Percentiles rank a stretch among this genome's conserved stretches.
Evolutionary conservation across 2,329 filamentous ascomycete species (phyloP).

Genomic region (Fusarium devonianum): DNA sequence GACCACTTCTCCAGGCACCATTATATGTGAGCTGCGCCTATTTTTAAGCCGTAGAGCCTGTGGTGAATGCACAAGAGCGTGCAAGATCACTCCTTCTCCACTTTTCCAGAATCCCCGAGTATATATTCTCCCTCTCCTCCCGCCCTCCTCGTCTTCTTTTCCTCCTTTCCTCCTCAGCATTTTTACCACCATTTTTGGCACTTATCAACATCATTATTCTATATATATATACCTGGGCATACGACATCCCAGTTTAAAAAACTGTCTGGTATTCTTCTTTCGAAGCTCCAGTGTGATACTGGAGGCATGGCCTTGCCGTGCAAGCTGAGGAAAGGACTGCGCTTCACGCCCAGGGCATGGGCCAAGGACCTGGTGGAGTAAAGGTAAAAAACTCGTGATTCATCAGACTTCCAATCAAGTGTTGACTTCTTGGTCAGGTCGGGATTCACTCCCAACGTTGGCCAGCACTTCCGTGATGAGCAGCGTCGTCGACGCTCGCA

Average conservation of each 20-base stretch:
- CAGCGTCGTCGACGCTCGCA: too few relatives aligned
- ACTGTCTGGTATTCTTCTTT: too few relatives aligned
- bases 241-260: too few relatives aligned
- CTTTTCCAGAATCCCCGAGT: slow-evolving; percentile 3
- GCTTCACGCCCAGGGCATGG: too few relatives aligned
- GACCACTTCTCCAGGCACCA: neutral
- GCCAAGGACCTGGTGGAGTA: too few relatives aligned
- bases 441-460: neutral
- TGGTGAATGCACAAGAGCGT: neutral
- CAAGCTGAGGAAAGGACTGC: too few relatives aligned
- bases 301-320: too few relatives aligned
- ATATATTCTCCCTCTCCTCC: slow-evolving; percentile 16
- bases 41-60: slow-evolving; percentile 1
- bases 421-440: too few relatives aligned
- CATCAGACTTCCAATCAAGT: too few relatives aligned
- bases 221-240: too few relatives aligned
- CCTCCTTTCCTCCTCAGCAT: slow-evolving; percentile 4
- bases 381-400: too few relatives aligned
- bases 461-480: neutral
- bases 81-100: slow-evolving; percentile 20
- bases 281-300: too few relatives aligned
- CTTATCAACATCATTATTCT: neutral
- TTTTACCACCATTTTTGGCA: neutral
- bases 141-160: neutral
- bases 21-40: neutral